Conservation (phyloP, 75 land plant species). For the Selaginella tamariscina region DNA sequence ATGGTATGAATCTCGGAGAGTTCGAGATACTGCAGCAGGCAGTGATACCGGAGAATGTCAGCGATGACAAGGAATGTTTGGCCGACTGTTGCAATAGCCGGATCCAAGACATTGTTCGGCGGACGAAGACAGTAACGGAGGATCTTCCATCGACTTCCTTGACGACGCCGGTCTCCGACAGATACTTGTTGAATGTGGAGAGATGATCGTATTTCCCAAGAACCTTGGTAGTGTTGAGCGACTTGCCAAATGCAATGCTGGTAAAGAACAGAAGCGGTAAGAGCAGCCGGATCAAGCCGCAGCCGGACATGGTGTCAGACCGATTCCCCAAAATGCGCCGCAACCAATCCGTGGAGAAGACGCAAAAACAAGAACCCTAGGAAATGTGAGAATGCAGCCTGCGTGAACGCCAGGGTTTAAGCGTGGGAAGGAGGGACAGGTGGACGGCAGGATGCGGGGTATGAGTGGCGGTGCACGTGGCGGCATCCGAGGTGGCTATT, state of each 20-base stretch:
- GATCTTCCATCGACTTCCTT: constrained; percentile 45
- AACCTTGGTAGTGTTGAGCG: constrained; percentile 29
- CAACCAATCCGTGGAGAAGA: too few relatives aligned
- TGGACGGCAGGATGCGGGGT: too few relatives aligned
- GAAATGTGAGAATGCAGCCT: too few relatives aligned
- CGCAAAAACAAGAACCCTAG: too few relatives aligned
- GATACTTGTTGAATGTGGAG: constrained; percentile 34
- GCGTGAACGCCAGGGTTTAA: too few relatives aligned
- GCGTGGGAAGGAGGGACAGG: too few relatives aligned
- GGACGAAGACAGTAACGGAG: constrained; percentile 63
- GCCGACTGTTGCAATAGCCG: constrained; percentile 9
- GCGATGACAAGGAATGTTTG: constrained; percentile 8
- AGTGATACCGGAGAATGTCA: constrained; percentile 42
- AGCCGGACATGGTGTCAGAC: too few relatives aligned
- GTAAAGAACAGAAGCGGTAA: not conserved
- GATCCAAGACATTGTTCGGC: constrained; percentile 28
- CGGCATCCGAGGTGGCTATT: too few relatives aligned
- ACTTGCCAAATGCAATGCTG: not conserved
- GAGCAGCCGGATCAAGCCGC: too few relatives aligned
- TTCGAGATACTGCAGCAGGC: constrained; percentile 54
- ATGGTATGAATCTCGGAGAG: constrained; percentile 41
- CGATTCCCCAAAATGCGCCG: too few relatives aligned
- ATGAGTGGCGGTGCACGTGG: too few relatives aligned
- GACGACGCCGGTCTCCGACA: constrained; percentile 52
- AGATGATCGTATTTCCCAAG: constrained; percentile 24